phyloP scores from a whole-genome alignment of 164 flowering plant genomes.

The Litsea cubeba region DNA sequence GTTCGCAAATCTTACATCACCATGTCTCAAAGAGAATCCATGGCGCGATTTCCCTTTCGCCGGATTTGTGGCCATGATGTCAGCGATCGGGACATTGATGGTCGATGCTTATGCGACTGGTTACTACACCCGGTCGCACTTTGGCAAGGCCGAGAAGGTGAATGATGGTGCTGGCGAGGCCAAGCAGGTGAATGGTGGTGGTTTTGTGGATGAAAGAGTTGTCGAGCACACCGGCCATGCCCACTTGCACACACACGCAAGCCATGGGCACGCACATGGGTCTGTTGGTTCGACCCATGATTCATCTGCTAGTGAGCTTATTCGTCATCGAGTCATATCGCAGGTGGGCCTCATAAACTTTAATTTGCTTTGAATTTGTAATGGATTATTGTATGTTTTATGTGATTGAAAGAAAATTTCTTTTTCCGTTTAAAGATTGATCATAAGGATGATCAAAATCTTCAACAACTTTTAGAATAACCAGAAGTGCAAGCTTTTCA shows the following conservation, averaged over 20 bases:
- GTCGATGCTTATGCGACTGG: constrained; percentile 12
- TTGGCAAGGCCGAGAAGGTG: neutral
- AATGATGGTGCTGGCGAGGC: neutral
- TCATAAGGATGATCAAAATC: too few species aligned
- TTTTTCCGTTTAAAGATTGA: too few species aligned
- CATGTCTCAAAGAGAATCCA: constrained; percentile 25
- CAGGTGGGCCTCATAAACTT: constrained; percentile 1
- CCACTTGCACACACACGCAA: constrained; percentile 27
- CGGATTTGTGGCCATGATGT: constrained; percentile 31
- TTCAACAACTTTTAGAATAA: too few species aligned
- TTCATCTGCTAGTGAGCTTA: neutral
- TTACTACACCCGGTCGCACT: neutral
- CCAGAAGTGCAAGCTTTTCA: too few species aligned
- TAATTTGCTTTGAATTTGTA: too few species aligned
- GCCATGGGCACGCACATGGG: constrained; percentile 18
- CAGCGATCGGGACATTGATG: constrained; percentile 22
- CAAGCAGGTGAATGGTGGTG: neutral
- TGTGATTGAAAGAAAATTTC: too few species aligned
- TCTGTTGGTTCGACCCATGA: neutral
- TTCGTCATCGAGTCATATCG: constrained; percentile 12
- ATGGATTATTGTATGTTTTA: too few species aligned
- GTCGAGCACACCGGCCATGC: constrained; percentile 15
- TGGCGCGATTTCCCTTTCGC: constrained; percentile 28
- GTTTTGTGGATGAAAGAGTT: constrained; percentile 9
- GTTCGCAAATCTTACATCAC: constrained; percentile 23